Evolutionary conservation across 75 land plant genomes (phyloP).

Genomic region (Adiantum capillusveneris): DNA sequence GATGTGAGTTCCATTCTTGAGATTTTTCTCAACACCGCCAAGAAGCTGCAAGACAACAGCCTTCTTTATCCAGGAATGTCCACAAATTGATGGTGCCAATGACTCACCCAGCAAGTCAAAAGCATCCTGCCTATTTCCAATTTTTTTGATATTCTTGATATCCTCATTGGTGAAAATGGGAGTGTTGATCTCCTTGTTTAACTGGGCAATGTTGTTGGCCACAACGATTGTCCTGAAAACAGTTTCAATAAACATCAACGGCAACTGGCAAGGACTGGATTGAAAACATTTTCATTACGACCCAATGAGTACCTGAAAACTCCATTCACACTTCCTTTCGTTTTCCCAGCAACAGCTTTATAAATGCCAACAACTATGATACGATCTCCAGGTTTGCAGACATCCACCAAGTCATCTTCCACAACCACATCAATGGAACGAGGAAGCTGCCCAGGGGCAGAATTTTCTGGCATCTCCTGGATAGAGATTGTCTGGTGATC

Average conservation of each 20-base stretch:
- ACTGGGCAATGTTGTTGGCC: conserved; percentile 81
- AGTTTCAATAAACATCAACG: too few species aligned
- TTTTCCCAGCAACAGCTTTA: conserved; percentile 92
- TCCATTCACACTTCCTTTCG: conserved; percentile 91
- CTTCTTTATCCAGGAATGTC: conserved; percentile 94
- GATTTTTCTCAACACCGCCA: conserved; percentile 88
- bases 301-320: conserved; percentile 81
- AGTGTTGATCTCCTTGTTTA: conserved; percentile 88
- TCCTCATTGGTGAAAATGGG: conserved; percentile 75
- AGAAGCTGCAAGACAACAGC: conserved; percentile 91
- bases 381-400: conserved; percentile 98
- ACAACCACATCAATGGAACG: conserved; percentile 89
- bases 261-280: too few species aligned
- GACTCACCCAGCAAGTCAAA: conserved; percentile 88
- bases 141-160: conserved; percentile 65
- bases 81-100: conserved; percentile 97
- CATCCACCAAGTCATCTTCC: conserved; percentile 95
- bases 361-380: conserved; percentile 85
- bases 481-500: conserved; percentile 95
- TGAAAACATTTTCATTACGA: too few species aligned
- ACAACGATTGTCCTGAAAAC: conserved; percentile 78
- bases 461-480: conserved; percentile 97
- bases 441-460: conserved; percentile 98
- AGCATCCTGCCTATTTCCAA: conserved; percentile 63
- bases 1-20: conserved; percentile 92